These are phyloP conservation scores for Pedinophyceae sp. DNA, from an alignment of 139 green algal genomes.

Conservation along the genomic window DNA sequence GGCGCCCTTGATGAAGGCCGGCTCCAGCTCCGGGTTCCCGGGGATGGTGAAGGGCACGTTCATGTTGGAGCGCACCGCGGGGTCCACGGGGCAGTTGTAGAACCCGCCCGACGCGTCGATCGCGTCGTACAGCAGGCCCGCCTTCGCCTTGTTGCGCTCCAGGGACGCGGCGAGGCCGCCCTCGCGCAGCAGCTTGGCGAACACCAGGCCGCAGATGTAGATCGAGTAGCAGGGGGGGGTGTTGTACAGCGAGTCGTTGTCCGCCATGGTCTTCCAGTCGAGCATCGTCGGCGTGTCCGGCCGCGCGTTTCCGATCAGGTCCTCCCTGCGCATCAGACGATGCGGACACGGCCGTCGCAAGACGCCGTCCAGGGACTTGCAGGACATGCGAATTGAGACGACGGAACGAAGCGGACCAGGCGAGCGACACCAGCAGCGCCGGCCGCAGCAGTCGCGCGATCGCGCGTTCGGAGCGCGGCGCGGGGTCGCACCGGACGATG, in stretches of 20 bases:
- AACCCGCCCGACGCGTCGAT: conserved; percentile 72
- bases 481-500: too few species aligned
- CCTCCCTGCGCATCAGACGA: too few species aligned
- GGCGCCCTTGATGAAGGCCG: conserved; percentile 57
- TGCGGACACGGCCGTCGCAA: too few species aligned
- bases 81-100: conserved; percentile 75
- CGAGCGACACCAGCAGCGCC: too few species aligned
- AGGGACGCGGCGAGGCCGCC: conserved; percentile 49
- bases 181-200: conserved; percentile 65
- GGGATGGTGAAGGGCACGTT: conserved; percentile 99
- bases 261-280: conserved; percentile 70
- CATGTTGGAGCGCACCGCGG: conserved; percentile 71
- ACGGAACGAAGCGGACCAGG: too few species aligned
- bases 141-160: conserved; percentile 58
- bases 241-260: conserved; percentile 95
- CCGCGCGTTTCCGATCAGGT: conserved; percentile 75
- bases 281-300: conserved; percentile 73
- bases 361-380: too few species aligned
- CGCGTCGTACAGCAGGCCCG: conserved; percentile 74
- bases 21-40: conserved; percentile 62
- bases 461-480: too few species aligned
- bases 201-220: conserved; percentile 96
- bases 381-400: too few species aligned
- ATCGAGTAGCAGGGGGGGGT: conserved; percentile 94
- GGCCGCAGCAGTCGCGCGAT: too few species aligned